Evolutionary conservation across 345 rosid genomes (phyloP), one percentile per base, ranked within the genome.

Genomic region (Mercurialis annua): DNA sequence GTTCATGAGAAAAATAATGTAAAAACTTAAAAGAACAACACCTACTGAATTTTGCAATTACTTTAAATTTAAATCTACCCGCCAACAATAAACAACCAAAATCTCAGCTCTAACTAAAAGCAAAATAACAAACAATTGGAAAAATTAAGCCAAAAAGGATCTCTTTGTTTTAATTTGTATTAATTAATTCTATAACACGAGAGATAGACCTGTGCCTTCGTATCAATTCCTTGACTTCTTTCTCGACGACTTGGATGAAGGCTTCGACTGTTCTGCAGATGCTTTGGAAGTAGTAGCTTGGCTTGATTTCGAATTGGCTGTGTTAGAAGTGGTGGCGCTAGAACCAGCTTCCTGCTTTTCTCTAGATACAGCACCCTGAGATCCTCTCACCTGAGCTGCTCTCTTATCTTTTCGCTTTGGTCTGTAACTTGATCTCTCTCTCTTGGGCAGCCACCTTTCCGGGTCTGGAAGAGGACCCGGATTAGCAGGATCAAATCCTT

Each of bases 401-500:
- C 96, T 81, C 87, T 91, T 91, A 63, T 94, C 99, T 84, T 85
- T 91, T 72, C 99, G 85, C 81, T 89, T 91, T 61, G 98, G 97
- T 76, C 84, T 81, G 78, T 83, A 91, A 78, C 91, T 93, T 1
- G 98, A 93, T 75, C 97, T 83, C 69, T 93, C 98, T 68, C 97
- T 88, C 87, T 74, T 90, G 2, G 97, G 97, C 27, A 94, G 97
- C 99, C 99, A 94, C 77, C 99, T 84, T 76, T 91, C 99, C 1
- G 96, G 99, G 70, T 94, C 96, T 0, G 99, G 97, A 29, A 91
- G 97, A 65, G 99, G 96, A 60, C 99, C 99, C 0, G 97, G 99
- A 83, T 94, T 87, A 0, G 92, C 87, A 0, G 95, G 95, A 79
- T 94, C 97, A 34, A 88, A 93, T n/a, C 98, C 98, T 81, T 87